Evolutionary conservation across 2,329 filamentous ascomycete species (phyloP).

Genomic region (Cladosporium halotolerans): DNA sequence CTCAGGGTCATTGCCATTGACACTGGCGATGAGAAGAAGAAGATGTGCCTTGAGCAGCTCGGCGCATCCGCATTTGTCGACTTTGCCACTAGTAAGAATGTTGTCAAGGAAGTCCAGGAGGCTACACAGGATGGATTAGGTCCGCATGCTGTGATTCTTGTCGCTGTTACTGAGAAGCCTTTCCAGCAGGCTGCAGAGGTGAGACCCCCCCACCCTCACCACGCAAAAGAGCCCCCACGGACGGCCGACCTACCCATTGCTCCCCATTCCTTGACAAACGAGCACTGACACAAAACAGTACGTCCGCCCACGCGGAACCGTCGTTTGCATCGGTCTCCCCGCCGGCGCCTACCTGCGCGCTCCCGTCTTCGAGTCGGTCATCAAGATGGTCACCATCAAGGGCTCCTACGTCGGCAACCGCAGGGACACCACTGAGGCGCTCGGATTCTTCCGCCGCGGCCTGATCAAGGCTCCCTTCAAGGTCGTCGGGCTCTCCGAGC

Average conservation of each 20-base stretch:
- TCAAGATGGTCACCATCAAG: constrained; percentile 88
- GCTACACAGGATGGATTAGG: constrained; percentile 74
- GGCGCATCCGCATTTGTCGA: constrained; percentile 73
- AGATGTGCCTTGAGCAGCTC: constrained; percentile 59
- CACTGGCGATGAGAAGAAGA: constrained; percentile 71
- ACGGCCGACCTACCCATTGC: background rate
- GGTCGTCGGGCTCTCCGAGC: constrained; percentile 70
- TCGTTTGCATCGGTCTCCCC: constrained; percentile 86
- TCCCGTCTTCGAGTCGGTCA: constrained; percentile 82
- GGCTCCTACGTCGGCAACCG: constrained; percentile 92
- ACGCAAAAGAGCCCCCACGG: background rate
- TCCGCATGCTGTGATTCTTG: constrained; percentile 78
- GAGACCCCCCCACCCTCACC: background rate
- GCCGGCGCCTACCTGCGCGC: constrained; percentile 72
- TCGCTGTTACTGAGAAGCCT: constrained; percentile 82
- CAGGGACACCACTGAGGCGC: constrained; percentile 76
- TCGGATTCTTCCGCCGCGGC: constrained; percentile 81
- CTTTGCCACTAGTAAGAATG: constrained; percentile 67
- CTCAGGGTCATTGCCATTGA: constrained; percentile 76
- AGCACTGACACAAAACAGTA: constrained; percentile 46
- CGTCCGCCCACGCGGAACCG: constrained; percentile 72
- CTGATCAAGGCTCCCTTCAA: constrained; percentile 85
- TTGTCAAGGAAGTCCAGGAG: constrained; percentile 78
- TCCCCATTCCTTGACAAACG: background rate
- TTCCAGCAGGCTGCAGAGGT: constrained; percentile 83